These are phyloP conservation scores for Dunaliella primolecta DNA, from an alignment of 139 green algal species.

Conservation along the genomic window DNA sequence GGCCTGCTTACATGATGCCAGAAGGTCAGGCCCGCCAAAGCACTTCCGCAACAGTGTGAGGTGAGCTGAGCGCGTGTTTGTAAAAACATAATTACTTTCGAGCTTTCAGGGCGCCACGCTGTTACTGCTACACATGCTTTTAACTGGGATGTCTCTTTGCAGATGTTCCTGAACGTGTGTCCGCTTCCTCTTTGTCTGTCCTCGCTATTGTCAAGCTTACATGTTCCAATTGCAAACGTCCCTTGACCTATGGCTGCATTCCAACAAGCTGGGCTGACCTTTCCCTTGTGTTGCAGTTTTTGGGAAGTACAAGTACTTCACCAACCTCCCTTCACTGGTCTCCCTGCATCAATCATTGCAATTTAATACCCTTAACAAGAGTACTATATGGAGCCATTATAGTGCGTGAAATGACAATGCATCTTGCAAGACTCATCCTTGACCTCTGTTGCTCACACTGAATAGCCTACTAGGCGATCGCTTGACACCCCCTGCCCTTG, in stretches of 20 bases:
- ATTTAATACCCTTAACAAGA: too few relatives aligned
- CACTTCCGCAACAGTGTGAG: not conserved
- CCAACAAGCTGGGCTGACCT: too few relatives aligned
- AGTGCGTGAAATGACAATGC: too few relatives aligned
- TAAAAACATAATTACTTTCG: not conserved
- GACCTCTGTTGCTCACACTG: not conserved
- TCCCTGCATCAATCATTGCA: too few relatives aligned
- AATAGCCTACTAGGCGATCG: not conserved
- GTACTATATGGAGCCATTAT: too few relatives aligned
- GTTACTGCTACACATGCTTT: not conserved
- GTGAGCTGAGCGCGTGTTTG: not conserved
- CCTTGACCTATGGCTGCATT: too few relatives aligned
- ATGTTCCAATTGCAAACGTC: not conserved
- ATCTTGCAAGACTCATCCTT: too few relatives aligned
- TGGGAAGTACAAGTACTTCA: too few relatives aligned
- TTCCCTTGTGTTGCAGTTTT: too few relatives aligned
- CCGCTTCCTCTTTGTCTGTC: not conserved
- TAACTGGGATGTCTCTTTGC: too few relatives aligned
- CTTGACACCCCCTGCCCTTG: not conserved
- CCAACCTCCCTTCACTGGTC: too few relatives aligned
- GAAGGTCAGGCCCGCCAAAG: not conserved
- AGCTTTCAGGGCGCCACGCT: not conserved
- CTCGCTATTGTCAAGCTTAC: not conserved
- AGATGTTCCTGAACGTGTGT: not conserved
- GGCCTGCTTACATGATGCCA: not conserved